Conservation (phyloP, 371 early-diverging fungal genomes). For the Haplosporangium sp. region DNA sequence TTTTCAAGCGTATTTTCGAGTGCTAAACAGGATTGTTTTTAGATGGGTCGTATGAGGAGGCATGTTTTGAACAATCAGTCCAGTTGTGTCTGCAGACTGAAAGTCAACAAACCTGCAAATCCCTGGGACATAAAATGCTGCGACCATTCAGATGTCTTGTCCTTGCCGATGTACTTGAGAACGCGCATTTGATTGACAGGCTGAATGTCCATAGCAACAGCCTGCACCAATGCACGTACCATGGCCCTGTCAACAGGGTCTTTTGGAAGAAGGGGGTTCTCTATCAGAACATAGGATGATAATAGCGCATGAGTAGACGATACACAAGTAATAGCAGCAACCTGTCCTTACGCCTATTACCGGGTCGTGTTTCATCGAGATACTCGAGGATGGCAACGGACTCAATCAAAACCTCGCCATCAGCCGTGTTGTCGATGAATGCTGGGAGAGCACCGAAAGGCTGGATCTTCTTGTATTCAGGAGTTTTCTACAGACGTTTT, state of each 20-base stretch:
- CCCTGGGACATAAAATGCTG: slow-evolving; percentile 67
- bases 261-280: slow-evolving; percentile 40
- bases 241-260: slow-evolving; percentile 62
- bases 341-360: slow-evolving; percentile 18
- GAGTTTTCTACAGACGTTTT: slow-evolving; percentile 50
- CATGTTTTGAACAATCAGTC: neutral
- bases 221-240: slow-evolving; percentile 77
- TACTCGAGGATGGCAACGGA: slow-evolving; percentile 90
- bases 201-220: slow-evolving; percentile 87
- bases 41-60: neutral
- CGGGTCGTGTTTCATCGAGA: slow-evolving; percentile 83
- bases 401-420: slow-evolving; percentile 69
- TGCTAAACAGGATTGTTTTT: slow-evolving; percentile 36
- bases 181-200: slow-evolving; percentile 86
- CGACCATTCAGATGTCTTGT: slow-evolving; percentile 71
- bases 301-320: neutral
- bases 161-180: slow-evolving; percentile 63
- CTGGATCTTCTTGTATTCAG: slow-evolving; percentile 70
- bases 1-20: slow-evolving; percentile 72
- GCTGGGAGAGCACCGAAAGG: slow-evolving; percentile 80
- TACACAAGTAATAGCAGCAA: no score
- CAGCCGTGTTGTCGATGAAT: slow-evolving; percentile 67
- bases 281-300: neutral
- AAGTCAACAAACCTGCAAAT: slow-evolving; percentile 68
- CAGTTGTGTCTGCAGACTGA: neutral